A percentile compares a stretch with the other conserved stretches of the same genome.
phyloP scores from a whole-genome alignment of 2,329 filamentous ascomycete species.

The Rutstroemia sp. region DNA sequence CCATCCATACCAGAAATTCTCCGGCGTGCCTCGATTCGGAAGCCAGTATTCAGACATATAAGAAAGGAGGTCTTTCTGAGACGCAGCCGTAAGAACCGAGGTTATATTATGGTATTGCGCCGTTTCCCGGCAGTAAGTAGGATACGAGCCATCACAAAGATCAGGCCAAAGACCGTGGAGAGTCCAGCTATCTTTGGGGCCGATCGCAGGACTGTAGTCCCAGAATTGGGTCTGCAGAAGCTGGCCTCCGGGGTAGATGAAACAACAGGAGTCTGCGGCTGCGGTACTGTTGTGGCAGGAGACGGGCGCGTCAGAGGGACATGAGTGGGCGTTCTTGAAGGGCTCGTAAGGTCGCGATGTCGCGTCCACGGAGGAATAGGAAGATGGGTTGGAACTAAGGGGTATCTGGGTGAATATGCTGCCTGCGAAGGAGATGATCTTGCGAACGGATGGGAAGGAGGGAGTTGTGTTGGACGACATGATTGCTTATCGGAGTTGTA shows the following conservation, averaged over 20 bases:
- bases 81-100: slow-evolving; percentile 48
- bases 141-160: slow-evolving; percentile 63
- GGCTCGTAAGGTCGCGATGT: slow-evolving; percentile 1
- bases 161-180: slow-evolving; percentile 63
- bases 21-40: slow-evolving; percentile 55
- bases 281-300: slow-evolving; percentile 59
- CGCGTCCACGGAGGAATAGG: neutral
- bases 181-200: slow-evolving; percentile 65
- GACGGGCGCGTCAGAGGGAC: slow-evolving; percentile 30
- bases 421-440: slow-evolving; percentile 20
- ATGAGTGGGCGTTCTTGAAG: slow-evolving; percentile 20
- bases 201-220: slow-evolving; percentile 57
- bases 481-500: neutral
- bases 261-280: slow-evolving; percentile 63
- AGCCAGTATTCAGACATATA: slow-evolving; percentile 61
- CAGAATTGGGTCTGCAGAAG: slow-evolving; percentile 73
- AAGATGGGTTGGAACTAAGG: slow-evolving; percentile 8
- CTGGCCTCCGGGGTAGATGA: slow-evolving; percentile 65
- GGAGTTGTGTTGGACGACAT: slow-evolving; percentile 4
- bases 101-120: slow-evolving; percentile 60
- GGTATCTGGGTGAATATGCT: slow-evolving; percentile 22
- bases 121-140: slow-evolving; percentile 54
- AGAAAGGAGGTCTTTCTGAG: slow-evolving; percentile 47
- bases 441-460: slow-evolving; percentile 18
- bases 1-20: slow-evolving; percentile 49